Base-by-base conservation (phyloP, 2,329 filamentous ascomycete species). In the Orbilia blumenaviensis region DNA sequence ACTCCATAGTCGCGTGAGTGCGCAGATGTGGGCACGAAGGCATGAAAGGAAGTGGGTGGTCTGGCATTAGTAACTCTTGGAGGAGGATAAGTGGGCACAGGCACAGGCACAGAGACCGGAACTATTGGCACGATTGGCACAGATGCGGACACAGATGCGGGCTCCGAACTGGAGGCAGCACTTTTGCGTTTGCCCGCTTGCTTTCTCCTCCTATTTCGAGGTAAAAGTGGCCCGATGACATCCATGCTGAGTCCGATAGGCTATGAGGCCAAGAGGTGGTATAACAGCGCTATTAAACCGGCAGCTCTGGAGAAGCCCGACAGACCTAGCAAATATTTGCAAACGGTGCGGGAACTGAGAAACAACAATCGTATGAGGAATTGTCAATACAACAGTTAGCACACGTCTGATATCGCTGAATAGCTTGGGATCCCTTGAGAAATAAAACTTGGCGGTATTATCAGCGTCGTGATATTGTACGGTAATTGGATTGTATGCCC, bases 1-100 rank as follows among this genome's bases (percentile, higher is more conserved):
- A 76, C 34, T 61, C 50, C 72, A 64, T 64, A 58, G 72, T 76
- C 72, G 72, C 64, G 72, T 76, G 72, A 76, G 62, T 2, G 5
- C 9, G n/a, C n/a, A n/a, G n/a, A n/a, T n/a, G n/a, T n/a, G n/a
- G n/a, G n/a, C n/a, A n/a, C n/a, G n/a, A n/a, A n/a, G n/a, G n/a
- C n/a, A n/a, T n/a, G n/a, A n/a, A n/a, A n/a, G n/a, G n/a, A n/a
- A n/a, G n/a, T n/a, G n/a, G n/a, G n/a, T n/a, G n/a, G n/a, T n/a
- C n/a, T n/a, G n/a, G n/a, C n/a, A n/a, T n/a, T n/a, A n/a, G n/a
- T n/a, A n/a, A n/a, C n/a, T n/a, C n/a, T n/a, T n/a, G n/a, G n/a
- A n/a, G n/a, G n/a, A n/a, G n/a, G n/a, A n/a, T n/a, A n/a, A n/a
- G n/a, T n/a, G n/a, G n/a, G n/a, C n/a, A n/a, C n/a, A n/a, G n/a